phyloP scores from a whole-genome alignment of 2,329 filamentous ascomycete genomes.

The Fusarium torulosum region DNA sequence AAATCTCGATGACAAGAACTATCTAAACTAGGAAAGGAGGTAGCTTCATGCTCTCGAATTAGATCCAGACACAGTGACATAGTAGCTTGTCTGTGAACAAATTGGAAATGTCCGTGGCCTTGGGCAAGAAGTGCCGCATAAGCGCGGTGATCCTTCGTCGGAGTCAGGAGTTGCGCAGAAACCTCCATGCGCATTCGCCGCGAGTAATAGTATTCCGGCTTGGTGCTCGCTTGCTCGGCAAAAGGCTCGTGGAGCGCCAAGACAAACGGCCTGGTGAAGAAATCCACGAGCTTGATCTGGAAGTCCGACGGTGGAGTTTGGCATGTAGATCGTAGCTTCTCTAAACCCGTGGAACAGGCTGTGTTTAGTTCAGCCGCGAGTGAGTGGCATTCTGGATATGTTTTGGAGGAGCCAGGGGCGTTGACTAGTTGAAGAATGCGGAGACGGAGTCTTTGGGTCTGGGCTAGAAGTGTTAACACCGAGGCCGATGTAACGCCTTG shows the following conservation, averaged over 20 bases:
- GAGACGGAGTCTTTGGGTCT: background rate
- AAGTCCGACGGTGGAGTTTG: background rate
- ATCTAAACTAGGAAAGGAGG: background rate
- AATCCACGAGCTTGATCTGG: background rate
- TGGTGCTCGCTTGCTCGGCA: background rate
- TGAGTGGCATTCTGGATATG: background rate
- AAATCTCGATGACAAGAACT: background rate
- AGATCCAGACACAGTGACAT: background rate
- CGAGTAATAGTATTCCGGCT: conserved; percentile 3
- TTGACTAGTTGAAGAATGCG: background rate
- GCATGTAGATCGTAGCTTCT: background rate
- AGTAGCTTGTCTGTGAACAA: background rate
- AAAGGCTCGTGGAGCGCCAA: background rate
- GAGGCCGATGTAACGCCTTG: background rate
- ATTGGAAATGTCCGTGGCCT: background rate
- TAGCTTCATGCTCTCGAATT: background rate
- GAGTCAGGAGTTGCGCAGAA: background rate
- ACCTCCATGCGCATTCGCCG: conserved; percentile 5
- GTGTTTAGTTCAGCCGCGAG: background rate
- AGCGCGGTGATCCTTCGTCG: fast-evolving
- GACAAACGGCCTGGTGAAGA: background rate
- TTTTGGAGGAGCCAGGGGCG: background rate
- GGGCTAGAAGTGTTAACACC: background rate
- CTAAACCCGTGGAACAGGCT: background rate
- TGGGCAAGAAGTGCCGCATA: background rate